phyloP scores from a whole-genome alignment of 371 early-diverging fungal species.

The Capillidium heterosporum region DNA sequence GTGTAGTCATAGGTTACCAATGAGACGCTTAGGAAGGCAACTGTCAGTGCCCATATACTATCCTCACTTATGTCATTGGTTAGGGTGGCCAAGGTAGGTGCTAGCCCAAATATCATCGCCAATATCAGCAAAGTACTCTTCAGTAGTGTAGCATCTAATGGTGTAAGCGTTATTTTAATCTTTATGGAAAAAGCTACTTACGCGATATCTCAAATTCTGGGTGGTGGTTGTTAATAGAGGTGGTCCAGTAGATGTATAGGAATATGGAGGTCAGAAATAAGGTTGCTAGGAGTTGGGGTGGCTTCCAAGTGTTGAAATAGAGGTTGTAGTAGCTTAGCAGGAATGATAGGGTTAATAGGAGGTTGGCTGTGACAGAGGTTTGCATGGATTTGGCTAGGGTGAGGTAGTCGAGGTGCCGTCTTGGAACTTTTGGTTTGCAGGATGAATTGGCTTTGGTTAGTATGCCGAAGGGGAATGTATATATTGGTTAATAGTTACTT shows the following conservation, averaged over 20 bases:
- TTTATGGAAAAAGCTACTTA: slow-evolving; percentile 12
- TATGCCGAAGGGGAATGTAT: not conserved
- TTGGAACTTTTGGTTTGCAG: too few relatives aligned
- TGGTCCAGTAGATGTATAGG: slow-evolving; percentile 48
- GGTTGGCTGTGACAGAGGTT: too few relatives aligned
- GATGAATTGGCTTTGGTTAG: slow-evolving; percentile 34
- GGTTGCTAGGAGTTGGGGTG: slow-evolving; percentile 40
- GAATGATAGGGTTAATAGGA: too few relatives aligned
- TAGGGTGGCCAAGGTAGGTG: slow-evolving; percentile 81
- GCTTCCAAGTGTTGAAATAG: not conserved
- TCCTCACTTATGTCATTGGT: slow-evolving; percentile 80
- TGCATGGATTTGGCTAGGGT: slow-evolving; percentile 57
- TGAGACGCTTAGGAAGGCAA: slow-evolving; percentile 63
- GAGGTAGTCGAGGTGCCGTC: slow-evolving; percentile 47
- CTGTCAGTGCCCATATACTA: slow-evolving; percentile 85
- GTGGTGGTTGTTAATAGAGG: slow-evolving; percentile 24
- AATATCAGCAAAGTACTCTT: slow-evolving; percentile 63
- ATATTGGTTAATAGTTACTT: not conserved
- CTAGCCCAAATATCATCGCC: slow-evolving; percentile 59
- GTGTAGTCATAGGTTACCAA: slow-evolving; percentile 81
- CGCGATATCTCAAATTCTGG: slow-evolving; percentile 27
- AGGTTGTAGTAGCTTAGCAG: slow-evolving; percentile 27
- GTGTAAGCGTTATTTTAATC: not conserved
- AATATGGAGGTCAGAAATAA: slow-evolving; percentile 35
- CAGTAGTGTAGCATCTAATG: slow-evolving; percentile 25